Base-by-base conservation (phyloP, 2,329 filamentous ascomycete species). In the Allantophomopsis cytisporea region DNA sequence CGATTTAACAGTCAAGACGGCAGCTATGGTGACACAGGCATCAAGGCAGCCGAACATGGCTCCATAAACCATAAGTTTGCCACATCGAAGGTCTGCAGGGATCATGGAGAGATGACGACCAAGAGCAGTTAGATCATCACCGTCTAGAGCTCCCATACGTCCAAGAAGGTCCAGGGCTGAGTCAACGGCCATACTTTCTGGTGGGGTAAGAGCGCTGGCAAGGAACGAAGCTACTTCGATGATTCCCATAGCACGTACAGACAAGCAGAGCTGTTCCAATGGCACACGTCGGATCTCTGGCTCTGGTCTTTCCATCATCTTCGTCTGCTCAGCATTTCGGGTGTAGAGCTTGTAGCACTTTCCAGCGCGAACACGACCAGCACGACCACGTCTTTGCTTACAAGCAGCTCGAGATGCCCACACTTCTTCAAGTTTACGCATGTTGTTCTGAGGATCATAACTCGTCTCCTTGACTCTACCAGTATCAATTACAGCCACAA, bases 291-390 rank as follows among this genome's bases (percentile, higher is more conserved):
- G 75, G 48, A 98, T 95, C 58, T 98, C 91, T 0, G 91, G 91
- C 43, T 95, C 87, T 2, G 91, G 87, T 7, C 89, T 73, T 49
- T 87, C 83, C 2, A 76, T 69, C 88, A 96, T 95, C 57, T 84
- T 80, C 40, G 71, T 72, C 40, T 62, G 59, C 55, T 98, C 91
- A 7, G 89, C 78, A 47, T 83, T 84, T 42, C 80, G 73, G 1
- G 91, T 96, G 60, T 86, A 98, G 2, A 98, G 71, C 60, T 96
- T 96, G 68, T 94, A 98, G 66, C 89, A 96, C 48, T 77, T 79
- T 40, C 91, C 91, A 17, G 83, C 83, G 40, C 86, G 77, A 1
- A 98, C 91, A 71, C 91, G 80, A 54, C 91, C 91, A 20, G 91
- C 91, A 64, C 91, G 81, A 54, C 91, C 91, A 40, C 87, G 79